Base-by-base conservation (phyloP, 225 moss, liverwort and hornwort genomes). In the Takakia lepidozioides region DNA sequence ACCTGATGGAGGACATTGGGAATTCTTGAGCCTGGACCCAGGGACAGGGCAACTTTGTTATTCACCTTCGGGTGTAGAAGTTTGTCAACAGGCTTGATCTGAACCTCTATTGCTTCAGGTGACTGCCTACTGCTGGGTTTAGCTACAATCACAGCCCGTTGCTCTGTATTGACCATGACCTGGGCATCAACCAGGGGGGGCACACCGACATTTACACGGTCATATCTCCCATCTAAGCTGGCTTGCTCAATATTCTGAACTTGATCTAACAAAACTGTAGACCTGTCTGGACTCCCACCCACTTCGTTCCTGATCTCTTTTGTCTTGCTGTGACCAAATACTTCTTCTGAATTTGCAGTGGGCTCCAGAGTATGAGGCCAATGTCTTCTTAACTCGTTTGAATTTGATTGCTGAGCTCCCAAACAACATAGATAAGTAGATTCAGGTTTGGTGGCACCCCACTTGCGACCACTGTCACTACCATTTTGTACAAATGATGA, bases 1-100 rank as follows among this genome's bases (percentile, higher is more conserved):
- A 69, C 78, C 69, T 81, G 78, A 21, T 67, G 55, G 27, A 59
- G 65, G 26, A 71, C 59, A 23, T 54, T 51, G 5, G 72, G 57
- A 38, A 57, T 50, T 37, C 46, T 13, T 13, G 24, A 58, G 26
- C 51, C 46, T 16, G 37, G 21, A 17, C 66, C 60, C 24, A 57
- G 32, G 52, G n/a, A 37, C 38, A 62, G 51, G 23, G 21, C 32
- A 13, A 27, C 27, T 39, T 54, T 49, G 0, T 23, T 25, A 6
- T 69, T 25, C 17, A 42, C 21, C 35, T 56, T 63, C 40, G 38
- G 36, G 1, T 53, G 57, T 30, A 62, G 29, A 40, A 47, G 34
- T 13, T 62, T 48, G 34, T 72, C 69, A 32, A 48, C 59, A 28
- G 54, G 66, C 41, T 60, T 55, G 8, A 38, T 55, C 8, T 52